A percentile compares a stretch with the other conserved stretches of the same genome.
Conservation (phyloP, 129 eudicot genomes). For the Sambucus nigra region DNA sequence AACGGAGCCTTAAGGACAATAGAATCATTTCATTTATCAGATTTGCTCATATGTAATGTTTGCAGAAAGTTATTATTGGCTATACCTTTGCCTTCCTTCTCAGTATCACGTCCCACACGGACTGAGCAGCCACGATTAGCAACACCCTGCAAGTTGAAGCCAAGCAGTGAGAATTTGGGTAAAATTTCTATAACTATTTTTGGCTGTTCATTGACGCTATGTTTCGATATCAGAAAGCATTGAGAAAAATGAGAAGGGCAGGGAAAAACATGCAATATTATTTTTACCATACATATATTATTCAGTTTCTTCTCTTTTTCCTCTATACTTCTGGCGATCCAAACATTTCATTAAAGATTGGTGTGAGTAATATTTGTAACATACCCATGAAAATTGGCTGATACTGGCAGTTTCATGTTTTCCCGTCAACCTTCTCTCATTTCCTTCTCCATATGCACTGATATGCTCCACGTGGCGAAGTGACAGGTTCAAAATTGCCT, state of each 20-base stretch:
- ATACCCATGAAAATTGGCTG: constrained; percentile 81
- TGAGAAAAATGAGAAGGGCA: too few relatives aligned
- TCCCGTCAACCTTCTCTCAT: constrained; percentile 91
- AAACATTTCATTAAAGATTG: too few relatives aligned
- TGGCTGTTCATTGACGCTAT: too few relatives aligned
- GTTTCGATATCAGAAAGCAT: too few relatives aligned
- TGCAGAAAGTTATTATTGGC: too few relatives aligned
- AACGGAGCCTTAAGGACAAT: too few relatives aligned
- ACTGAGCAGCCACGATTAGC: constrained; percentile 99
- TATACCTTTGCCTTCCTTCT: constrained; percentile 88
- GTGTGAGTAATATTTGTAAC: background rate
- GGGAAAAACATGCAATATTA: background rate
- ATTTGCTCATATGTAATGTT: too few relatives aligned
- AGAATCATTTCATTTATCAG: too few relatives aligned
- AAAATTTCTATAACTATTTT: background rate
- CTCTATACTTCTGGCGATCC: too few relatives aligned
- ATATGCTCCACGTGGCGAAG: constrained; percentile 91
- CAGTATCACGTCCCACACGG: constrained; percentile 99
- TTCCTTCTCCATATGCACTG: constrained; percentile 97
- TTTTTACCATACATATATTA: too few relatives aligned
- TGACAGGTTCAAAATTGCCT: constrained; percentile 81
- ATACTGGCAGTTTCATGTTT: constrained; percentile 98
- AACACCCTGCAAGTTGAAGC: constrained; percentile 61
- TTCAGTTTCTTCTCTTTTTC: background rate
- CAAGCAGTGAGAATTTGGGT: background rate